A percentile compares a stretch with the other conserved stretches of the same genome.
These are phyloP conservation scores for Vaccinium darrowii DNA, from an alignment of 148 eudicot genomes.

Conservation along the genomic window DNA sequence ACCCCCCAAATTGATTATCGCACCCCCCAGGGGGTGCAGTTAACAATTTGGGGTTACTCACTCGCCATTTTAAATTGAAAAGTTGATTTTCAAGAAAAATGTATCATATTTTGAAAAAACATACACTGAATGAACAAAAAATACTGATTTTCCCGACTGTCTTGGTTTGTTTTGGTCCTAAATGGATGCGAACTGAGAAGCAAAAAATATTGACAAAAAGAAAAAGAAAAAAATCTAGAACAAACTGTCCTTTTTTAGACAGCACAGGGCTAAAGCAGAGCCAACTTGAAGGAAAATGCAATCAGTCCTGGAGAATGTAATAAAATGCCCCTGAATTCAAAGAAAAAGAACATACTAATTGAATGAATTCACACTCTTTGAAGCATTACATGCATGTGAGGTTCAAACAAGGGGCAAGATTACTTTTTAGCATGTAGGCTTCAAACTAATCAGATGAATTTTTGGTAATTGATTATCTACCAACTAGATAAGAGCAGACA, in stretches of 20 bases:
- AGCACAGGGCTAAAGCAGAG: neutral
- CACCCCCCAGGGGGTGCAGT: too few relatives aligned
- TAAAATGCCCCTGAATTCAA: neutral
- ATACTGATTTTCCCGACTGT: too few relatives aligned
- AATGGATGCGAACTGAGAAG: neutral
- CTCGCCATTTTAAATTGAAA: too few relatives aligned
- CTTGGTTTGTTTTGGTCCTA: too few relatives aligned
- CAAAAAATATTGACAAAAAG: neutral
- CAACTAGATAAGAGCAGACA: neutral
- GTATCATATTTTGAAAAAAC: too few relatives aligned
- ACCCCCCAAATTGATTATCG: too few relatives aligned
- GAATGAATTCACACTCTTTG: constrained; percentile 21
- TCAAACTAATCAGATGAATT: neutral
- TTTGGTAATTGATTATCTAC: neutral
- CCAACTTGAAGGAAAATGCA: neutral
- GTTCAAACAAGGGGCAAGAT: neutral
- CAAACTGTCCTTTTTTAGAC: neutral
- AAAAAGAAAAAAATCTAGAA: neutral
- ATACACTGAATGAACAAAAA: too few relatives aligned
- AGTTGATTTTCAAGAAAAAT: too few relatives aligned
- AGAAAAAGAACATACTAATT: neutral
- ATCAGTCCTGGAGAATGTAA: neutral
- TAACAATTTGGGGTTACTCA: too few relatives aligned
- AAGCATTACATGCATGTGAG: neutral
- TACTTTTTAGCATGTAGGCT: constrained; percentile 10